phyloP scores from a whole-genome alignment of 148 eudicot genomes.

The Chenopodium formosanum region DNA sequence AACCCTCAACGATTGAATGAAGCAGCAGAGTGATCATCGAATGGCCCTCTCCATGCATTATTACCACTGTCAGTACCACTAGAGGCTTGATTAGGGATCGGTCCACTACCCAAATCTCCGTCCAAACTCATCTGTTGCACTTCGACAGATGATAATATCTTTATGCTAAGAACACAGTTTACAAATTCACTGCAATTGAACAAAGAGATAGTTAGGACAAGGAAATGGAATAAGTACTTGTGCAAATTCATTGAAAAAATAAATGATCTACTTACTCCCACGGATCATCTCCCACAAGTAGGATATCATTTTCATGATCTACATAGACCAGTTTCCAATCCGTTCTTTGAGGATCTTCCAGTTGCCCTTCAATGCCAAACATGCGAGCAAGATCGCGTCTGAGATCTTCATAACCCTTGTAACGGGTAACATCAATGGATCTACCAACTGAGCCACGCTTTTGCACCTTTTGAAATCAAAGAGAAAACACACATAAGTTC shows the following conservation, averaged over 20 bases:
- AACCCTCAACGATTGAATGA: constrained; percentile 61
- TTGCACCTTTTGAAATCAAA: constrained; percentile 60
- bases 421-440: constrained; percentile 92
- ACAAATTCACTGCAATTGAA: constrained; percentile 75
- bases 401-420: constrained; percentile 88
- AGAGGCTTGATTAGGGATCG: constrained; percentile 77
- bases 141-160: constrained; percentile 86
- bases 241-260: neutral
- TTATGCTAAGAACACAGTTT: constrained; percentile 93
- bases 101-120: constrained; percentile 68
- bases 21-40: constrained; percentile 76
- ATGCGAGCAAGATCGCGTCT: constrained; percentile 84
- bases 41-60: constrained; percentile 78
- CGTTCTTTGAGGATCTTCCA: constrained; percentile 83
- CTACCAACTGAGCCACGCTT: constrained; percentile 99
- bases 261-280: constrained; percentile 82
- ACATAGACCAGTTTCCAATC: constrained; percentile 98
- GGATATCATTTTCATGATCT: constrained; percentile 92
- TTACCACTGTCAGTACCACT: constrained; percentile 90
- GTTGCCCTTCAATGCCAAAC: constrained; percentile 95
- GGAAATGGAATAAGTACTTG: neutral
- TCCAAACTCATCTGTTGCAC: constrained; percentile 97
- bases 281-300: constrained; percentile 96
- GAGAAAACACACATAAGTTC: neutral
- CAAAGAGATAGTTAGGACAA: constrained; percentile 1